Evolutionary conservation across 1,139 yeast genomes (phyloP), one percentile per base, ranked within the genome.

Genomic region (Lodderomyces beijingensis): DNA sequence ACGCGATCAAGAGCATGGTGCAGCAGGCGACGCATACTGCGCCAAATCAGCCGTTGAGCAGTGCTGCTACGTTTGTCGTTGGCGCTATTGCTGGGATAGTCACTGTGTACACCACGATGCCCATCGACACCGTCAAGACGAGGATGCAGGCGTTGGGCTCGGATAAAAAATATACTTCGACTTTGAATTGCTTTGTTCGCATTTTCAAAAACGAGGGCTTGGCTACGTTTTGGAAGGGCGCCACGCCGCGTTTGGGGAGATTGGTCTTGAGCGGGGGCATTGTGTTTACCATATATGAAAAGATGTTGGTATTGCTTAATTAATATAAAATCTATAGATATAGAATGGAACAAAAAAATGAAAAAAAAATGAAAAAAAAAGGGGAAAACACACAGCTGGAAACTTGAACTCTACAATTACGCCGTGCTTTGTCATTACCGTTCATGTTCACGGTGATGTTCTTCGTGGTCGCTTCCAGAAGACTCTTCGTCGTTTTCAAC

Each of bases 101-200:
- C 34, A 91, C 98, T 0, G 98, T 91, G 12, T 91, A 91, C 58
- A 68, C 95, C 3, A 91, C 98, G 7, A 91, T 91, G 97, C 98
- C 98, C 8, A 81, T 91, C 25, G 98, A 91, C 55, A 91, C 97
- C 0, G 96, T 91, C 42, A 91, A 91, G 65, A 91, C 98, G 1
- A 76, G 98, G 60, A 91, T 91, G 96, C 98, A 91, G 64, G 84
- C 95, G 18, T 69, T 91, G 45, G 93, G 86, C 24, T 86, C 96
- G 4, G 73, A 74, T 37, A 70, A 74, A 44, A 59, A 70, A 49
- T 91, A 91, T 60, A 56, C 71, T 4, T 77, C 89, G 27, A 89
- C 97, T 0, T 17, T 82, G 29, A 75, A 89, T 59, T 91, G 97
- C 59, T 89, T 91, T 49, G 74, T 63, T 21, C 78, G 74, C 44